phyloP scores from a whole-genome alignment of 371 early-diverging fungal genomes.

The Mucor velutinosus region DNA sequence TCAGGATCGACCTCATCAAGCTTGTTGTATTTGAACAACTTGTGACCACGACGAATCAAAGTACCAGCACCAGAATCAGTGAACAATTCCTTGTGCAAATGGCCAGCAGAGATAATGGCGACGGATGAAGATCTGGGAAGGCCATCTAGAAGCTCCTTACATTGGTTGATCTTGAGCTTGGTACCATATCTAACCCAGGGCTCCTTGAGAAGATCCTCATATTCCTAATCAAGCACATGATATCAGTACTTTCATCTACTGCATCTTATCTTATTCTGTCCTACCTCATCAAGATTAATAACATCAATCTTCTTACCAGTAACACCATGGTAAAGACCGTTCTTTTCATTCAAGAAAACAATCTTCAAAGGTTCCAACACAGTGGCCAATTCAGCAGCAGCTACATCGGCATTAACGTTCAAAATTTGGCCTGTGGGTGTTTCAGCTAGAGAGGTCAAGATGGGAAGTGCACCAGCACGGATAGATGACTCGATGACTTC shows the following conservation, averaged over 20 bases:
- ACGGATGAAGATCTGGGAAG: constrained; percentile 95
- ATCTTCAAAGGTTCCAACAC: constrained; percentile 96
- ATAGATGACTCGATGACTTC: constrained; percentile 89
- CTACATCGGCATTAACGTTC: constrained; percentile 98
- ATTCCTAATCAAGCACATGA: constrained; percentile 42
- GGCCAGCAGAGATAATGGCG: constrained; percentile 95
- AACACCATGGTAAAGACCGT: constrained; percentile 89
- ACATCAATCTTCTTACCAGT: constrained; percentile 92
- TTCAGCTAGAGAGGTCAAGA: constrained; percentile 94
- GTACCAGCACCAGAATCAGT: constrained; percentile 97
- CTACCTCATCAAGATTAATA: constrained; percentile 94
- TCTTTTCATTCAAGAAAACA: constrained; percentile 95
- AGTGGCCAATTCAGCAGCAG: constrained; percentile 94
- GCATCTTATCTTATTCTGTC: constrained; percentile 3
- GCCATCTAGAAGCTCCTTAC: constrained; percentile 92
- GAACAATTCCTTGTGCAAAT: constrained; percentile 95
- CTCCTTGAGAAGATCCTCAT: constrained; percentile 84
- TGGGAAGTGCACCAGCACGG: constrained; percentile 92
- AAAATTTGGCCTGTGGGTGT: constrained; percentile 94
- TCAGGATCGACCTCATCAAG: constrained; percentile 77
- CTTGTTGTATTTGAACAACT: constrained; percentile 71
- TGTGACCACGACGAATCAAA: constrained; percentile 92
- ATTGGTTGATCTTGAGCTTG: constrained; percentile 93
- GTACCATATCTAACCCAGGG: constrained; percentile 97
- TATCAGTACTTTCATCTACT: neutral